Evolutionary conservation across 192 early-diverging fungal species (phyloP), one percentile per base, ranked within the genome.

Genomic region (Rhizoclosmatium sp.): DNA sequence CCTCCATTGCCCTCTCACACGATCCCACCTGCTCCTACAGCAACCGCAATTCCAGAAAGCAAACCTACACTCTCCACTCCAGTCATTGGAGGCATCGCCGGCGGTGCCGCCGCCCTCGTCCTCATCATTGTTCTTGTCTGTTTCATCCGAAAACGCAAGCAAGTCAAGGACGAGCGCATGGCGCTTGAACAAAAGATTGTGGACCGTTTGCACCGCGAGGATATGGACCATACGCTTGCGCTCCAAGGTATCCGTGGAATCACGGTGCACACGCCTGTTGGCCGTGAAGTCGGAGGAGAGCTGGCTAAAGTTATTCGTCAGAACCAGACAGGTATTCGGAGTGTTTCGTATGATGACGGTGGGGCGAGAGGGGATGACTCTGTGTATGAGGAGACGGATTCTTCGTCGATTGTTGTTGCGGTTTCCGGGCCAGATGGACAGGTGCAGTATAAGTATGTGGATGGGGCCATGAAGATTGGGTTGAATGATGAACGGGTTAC

Each of bases 251-350:
- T 75, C 56, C 41, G 61, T 19, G 73, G 73, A 2, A 19, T 5
- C 16, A 21, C 10, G 19, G n/a, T 42, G 1, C 12, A 44, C 4
- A 21, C 59, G 2, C 70, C 49, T 31, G 39, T 12, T 10, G 48
- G 73, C 45, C 73, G 73, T 46, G 10, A 49, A 21, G 73, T 75
- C 39, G 73, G 73, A 19, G 73, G 73, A 44, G 48, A 75, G 60
- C 73, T 75, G 61, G 73, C 59, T 2, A n/a, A 46, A 39, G 19
- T 75, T 7, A 75, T 75, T 62, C 31, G 45, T 10, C 60, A 64
- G 51, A 75, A 75, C 40, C 44, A 44, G 39, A 75, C 73, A 7
- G 73, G 73, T 31, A 41, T 75, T 9, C 10, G 48, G 2, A 47
- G 47, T 40, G 16, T 39, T 31, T 56, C 31, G 7, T 23, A 7